Evolutionary conservation across 2,329 filamentous ascomycete genomes (phyloP), one percentile per base, ranked within the genome.

Genomic region (Chalaropsis thielavioides): DNA sequence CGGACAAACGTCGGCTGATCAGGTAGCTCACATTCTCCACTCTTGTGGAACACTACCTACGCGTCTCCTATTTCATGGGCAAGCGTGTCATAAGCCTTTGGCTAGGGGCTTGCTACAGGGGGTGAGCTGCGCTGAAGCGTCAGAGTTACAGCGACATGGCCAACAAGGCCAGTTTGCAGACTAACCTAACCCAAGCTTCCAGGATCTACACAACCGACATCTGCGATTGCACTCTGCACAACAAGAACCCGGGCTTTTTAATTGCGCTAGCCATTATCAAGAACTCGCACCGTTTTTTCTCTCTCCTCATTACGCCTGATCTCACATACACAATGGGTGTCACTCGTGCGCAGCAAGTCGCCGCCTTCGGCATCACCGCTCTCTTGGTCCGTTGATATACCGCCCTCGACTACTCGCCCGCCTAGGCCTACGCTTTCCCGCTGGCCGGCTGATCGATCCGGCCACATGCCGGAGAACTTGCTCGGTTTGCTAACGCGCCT

Each of bases 261-360:
- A 27, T 56, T 56, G 51, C 54, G 27, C 17, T 8, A n/a, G 24
- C 54, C 3, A 35, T 51, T 27, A 15, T 5, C 35, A 46, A 3
- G 43, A 46, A n/a, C 11, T 35, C 31, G 2, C 8, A 2, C n/a
- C 51, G 2, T n/a, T 6, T 13, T 38, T 44, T 35, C 27, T 19
- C 31, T n/a, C 43, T 31, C 31, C 27, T 49, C n/a, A 7, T 56
- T 61, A 15, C 22, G n/a, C 31, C 31, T 31, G 15, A 13, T 35
- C 35, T 61, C 3, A 13, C 3, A 49, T 40, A 41, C 77, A 86
- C 69, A 69, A 97, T 97, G 94, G 31, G 54, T n/a, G 54, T 58
- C 8, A 96, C 94, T 70, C 90, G 92, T 77, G 94, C 94, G 24
- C 87, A 90, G 75, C 92, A 97, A 77, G 92, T 90, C 69, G 86